A percentile compares a stretch with the other conserved stretches of the same genome.
phyloP scores from a whole-genome alignment of 129 eudicot genomes.

The Arctium minus region DNA sequence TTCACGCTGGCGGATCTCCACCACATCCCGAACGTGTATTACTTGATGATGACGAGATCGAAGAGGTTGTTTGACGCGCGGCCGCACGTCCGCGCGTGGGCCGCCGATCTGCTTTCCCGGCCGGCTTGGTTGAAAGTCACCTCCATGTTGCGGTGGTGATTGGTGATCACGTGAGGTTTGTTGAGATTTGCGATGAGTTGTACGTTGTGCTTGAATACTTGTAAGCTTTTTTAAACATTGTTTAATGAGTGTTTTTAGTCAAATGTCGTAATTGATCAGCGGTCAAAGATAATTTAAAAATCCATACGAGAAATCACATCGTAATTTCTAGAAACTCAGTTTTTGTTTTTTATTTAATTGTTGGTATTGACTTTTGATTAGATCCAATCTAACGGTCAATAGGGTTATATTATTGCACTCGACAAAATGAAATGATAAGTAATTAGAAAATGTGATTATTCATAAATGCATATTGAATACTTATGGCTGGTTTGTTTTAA shows the following conservation, averaged over 20 bases:
- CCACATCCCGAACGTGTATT: slow-evolving; percentile 29
- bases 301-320: neutral
- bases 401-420: neutral
- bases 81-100: slow-evolving; percentile 58
- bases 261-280: neutral
- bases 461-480: too few species aligned
- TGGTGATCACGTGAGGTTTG: neutral
- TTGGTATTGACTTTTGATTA: neutral
- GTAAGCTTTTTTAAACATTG: neutral
- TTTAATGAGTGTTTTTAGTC: neutral
- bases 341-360: neutral
- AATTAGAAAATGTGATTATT: too few species aligned
- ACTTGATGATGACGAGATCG: slow-evolving; percentile 39
- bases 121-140: slow-evolving; percentile 56
- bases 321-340: neutral
- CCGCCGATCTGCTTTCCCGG: slow-evolving; percentile 40
- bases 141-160: slow-evolving; percentile 10
- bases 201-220: neutral
- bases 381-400: neutral
- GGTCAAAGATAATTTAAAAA: neutral
- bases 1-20: slow-evolving; percentile 53
- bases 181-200: neutral
- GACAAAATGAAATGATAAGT: too few species aligned
- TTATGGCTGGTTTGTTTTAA: too few species aligned
- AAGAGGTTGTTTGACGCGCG: slow-evolving; percentile 37